Evolutionary conservation across 495 filamentous ascomycete genomes (phyloP).

Genomic region (Aspergillus ostianus): DNA sequence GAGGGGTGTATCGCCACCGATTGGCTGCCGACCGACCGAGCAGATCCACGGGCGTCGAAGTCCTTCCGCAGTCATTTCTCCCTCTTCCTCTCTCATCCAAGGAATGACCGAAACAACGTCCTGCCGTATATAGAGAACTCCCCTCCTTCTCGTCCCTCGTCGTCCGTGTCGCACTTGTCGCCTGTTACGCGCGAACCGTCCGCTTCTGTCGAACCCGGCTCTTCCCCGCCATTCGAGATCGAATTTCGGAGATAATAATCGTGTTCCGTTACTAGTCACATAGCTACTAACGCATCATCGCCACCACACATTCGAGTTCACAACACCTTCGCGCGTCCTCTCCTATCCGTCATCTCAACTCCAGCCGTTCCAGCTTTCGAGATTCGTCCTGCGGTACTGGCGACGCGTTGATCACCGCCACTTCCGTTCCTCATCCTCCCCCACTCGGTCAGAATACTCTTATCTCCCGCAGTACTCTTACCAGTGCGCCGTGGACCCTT

Average conservation of each 20-base stretch:
- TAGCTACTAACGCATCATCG: constrained; percentile 17
- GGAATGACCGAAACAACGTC: background rate
- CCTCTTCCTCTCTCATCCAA: background rate
- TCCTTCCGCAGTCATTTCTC: background rate
- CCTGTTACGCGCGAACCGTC: constrained; percentile 7
- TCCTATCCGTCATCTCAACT: background rate
- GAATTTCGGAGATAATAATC: constrained; percentile 15
- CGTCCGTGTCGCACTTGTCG: constrained; percentile 7
- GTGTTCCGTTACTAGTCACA: constrained; percentile 2
- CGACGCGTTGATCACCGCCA: constrained; percentile 20
- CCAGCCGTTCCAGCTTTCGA: background rate
- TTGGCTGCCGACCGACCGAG: constrained; percentile 25
- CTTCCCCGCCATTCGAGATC: constrained; percentile 12
- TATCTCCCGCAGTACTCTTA: constrained; percentile 54
- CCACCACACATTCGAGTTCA: constrained; percentile 19
- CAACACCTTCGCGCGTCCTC: constrained; percentile 7
- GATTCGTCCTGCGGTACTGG: background rate
- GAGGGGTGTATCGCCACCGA: constrained; percentile 37
- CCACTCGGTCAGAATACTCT: constrained; percentile 35
- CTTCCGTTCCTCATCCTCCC: constrained; percentile 7
- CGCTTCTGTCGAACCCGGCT: constrained; percentile 4
- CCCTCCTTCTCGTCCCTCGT: too few relatives aligned
- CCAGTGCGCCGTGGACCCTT: constrained; percentile 81
- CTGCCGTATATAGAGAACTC: background rate
- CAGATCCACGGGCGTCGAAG: too few relatives aligned